phyloP scores from a whole-genome alignment of 169 alveolate species.

The Plasmodium inui region DNA sequence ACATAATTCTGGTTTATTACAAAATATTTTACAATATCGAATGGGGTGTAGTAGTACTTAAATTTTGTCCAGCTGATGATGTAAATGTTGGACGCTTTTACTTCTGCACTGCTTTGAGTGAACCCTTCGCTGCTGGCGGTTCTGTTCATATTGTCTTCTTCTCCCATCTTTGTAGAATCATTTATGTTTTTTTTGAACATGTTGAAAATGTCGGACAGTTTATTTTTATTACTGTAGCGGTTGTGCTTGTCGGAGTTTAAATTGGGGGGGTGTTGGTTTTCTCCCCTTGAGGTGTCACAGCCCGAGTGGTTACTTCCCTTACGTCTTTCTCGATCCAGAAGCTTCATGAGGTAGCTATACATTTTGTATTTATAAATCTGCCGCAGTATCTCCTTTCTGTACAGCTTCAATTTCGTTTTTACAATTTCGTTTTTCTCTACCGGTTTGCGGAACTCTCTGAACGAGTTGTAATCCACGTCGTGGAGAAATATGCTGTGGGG shows the following conservation, averaged over 20 bases:
- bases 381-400: slow-evolving; percentile 34
- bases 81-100: slow-evolving; percentile 1
- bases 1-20: slow-evolving; percentile 52
- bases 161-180: slow-evolving; percentile 7
- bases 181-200: slow-evolving; percentile 52
- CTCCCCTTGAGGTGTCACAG: background rate
- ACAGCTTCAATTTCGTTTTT: slow-evolving; percentile 12
- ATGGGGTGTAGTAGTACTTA: slow-evolving; percentile 62
- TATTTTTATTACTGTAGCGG: background rate
- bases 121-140: background rate
- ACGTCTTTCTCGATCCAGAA: slow-evolving; percentile 26
- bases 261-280: background rate
- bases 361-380: slow-evolving; percentile 50
- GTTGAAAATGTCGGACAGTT: slow-evolving; percentile 27
- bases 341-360: slow-evolving; percentile 36
- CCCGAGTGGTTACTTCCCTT: background rate
- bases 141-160: background rate
- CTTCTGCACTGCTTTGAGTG: background rate
- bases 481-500: background rate
- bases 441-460: background rate
- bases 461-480: slow-evolving; percentile 1
- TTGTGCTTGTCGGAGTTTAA: background rate
- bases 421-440: slow-evolving; percentile 17
- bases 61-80: slow-evolving; percentile 64
- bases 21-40: slow-evolving; percentile 67